These are phyloP conservation scores for Delonix regia DNA, from an alignment of 306 rosid species.

Conservation along the genomic window DNA sequence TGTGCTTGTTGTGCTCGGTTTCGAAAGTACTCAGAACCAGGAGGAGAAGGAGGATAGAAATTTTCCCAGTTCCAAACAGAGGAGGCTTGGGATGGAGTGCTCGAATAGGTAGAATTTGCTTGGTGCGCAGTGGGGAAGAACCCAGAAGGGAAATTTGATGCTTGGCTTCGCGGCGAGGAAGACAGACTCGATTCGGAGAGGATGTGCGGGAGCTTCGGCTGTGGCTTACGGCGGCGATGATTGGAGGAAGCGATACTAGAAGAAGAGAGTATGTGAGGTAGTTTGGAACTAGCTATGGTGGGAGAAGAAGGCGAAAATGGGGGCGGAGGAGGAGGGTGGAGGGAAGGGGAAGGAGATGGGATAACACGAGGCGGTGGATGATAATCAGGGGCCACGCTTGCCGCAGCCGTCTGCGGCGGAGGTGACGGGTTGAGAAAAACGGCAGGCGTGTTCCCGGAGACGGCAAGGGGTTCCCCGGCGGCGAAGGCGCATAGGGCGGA, in stretches of 20 bases:
- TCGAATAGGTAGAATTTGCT: slow-evolving; percentile 72
- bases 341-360: slow-evolving; percentile 53
- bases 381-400: slow-evolving; percentile 3
- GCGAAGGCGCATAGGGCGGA: slow-evolving; percentile 76
- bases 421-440: slow-evolving; percentile 65
- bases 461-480: slow-evolving; percentile 70
- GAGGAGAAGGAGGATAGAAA: slow-evolving; percentile 94
- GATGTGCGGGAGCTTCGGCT: slow-evolving; percentile 86
- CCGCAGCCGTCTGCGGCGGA: slow-evolving; percentile 19
- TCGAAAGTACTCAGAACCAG: slow-evolving; percentile 77
- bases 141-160: slow-evolving; percentile 49
- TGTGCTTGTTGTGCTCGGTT: slow-evolving; percentile 34
- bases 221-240: slow-evolving; percentile 56
- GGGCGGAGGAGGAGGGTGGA: slow-evolving; percentile 44
- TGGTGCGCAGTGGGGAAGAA: slow-evolving; percentile 70
- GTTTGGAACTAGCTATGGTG: slow-evolving; percentile 64
- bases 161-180: slow-evolving; percentile 61
- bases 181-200: slow-evolving; percentile 82
- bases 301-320: slow-evolving; percentile 51
- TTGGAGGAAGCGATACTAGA: slow-evolving; percentile 23
- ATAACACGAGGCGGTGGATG: slow-evolving; percentile 44
- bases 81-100: slow-evolving; percentile 93
- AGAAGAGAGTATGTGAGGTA: slow-evolving; percentile 61
- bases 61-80: slow-evolving; percentile 98
- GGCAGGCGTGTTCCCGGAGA: slow-evolving; percentile 82